Base-by-base conservation (phyloP, 495 filamentous ascomycete species). In the Stereocaulon alpinum region DNA sequence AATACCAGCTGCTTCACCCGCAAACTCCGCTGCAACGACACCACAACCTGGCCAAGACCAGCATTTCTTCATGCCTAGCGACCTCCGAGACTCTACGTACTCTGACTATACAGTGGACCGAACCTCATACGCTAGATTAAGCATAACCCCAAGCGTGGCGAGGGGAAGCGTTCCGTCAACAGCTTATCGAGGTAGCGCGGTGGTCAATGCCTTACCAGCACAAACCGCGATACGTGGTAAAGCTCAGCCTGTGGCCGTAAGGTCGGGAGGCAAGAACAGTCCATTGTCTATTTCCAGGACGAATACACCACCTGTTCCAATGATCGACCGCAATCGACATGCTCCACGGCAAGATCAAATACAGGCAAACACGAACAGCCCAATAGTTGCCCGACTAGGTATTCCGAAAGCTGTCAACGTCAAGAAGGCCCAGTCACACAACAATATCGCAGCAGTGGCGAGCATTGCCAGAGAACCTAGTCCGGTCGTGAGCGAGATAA, bases 21-120 rank as follows among this genome's bases (percentile, higher is more conserved):
- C 65, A 22, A 70, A 69, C 17, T 79, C 82, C 6, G 75, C 76
- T 47, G 71, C 74, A 53, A 77, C 73, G 66, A 80, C 76, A 59
- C 83, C 82, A 14, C 77, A 77, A 43, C 71, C 72, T 43, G 76
- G 76, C 49, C 68, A 88, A 52, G 91, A 95, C 55, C 88, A 93
- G 67, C 89, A 89, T 67, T 94, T 94, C 79, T 97, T 97, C 71
- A 86, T 95, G 70, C 91, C 91, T 12, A 87, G 87, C 60, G 89
- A 96, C 71, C 76, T 97, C 43, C 87, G 93, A 60, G 91, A 92
- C 71, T 95, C 90, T 11, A 88, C 88, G 6, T 86, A 80, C 71
- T 86, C 84, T 34, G 86, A 85, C 56, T 77, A 81, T 57, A 85
- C 83, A 9, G 86, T 81, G 12, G 82, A 82, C 51, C 82, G 84